A percentile compares a stretch with the other conserved stretches of the same genome.
phyloP scores from a whole-genome alignment of 73 alveolate genomes.

The Paraurostyla sp. region DNA sequence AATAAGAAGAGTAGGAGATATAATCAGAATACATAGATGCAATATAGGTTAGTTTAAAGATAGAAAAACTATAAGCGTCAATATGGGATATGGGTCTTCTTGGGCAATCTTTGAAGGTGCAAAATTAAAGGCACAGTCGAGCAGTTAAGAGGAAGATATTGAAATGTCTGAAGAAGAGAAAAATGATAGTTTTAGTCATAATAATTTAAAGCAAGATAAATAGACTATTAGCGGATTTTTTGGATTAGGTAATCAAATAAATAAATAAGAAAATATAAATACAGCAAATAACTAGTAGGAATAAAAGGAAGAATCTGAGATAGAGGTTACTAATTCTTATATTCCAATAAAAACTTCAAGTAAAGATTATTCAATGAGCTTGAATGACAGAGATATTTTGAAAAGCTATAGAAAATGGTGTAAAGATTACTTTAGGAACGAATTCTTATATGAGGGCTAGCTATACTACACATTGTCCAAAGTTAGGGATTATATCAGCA shows the following conservation, averaged over 20 bases:
- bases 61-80: background rate
- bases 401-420: constrained; percentile 13
- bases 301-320: too few species aligned
- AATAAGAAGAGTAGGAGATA: constrained; percentile 32
- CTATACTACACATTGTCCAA: background rate
- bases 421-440: constrained; percentile 10
- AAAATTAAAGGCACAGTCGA: too few species aligned
- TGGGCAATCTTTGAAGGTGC: constrained; percentile 51
- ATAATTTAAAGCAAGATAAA: too few species aligned
- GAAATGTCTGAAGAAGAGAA: background rate
- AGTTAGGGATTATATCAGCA: constrained; percentile 41
- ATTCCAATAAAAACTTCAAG: constrained; percentile 24
- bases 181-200: too few species aligned
- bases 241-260: too few species aligned
- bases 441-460: constrained; percentile 2
- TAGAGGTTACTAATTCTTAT: constrained; percentile 11
- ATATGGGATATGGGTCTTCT: background rate
- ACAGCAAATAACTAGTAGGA: too few species aligned
- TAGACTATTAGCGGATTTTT: too few species aligned
- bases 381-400: constrained; percentile 30
- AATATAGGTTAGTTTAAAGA: constrained; percentile 38
- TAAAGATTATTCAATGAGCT: constrained; percentile 15
- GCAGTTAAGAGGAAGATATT: background rate
- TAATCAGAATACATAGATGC: constrained; percentile 48
- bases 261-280: too few species aligned